phyloP scores from a whole-genome alignment of 495 filamentous ascomycete species.

The Alectoria sarmentosa region DNA sequence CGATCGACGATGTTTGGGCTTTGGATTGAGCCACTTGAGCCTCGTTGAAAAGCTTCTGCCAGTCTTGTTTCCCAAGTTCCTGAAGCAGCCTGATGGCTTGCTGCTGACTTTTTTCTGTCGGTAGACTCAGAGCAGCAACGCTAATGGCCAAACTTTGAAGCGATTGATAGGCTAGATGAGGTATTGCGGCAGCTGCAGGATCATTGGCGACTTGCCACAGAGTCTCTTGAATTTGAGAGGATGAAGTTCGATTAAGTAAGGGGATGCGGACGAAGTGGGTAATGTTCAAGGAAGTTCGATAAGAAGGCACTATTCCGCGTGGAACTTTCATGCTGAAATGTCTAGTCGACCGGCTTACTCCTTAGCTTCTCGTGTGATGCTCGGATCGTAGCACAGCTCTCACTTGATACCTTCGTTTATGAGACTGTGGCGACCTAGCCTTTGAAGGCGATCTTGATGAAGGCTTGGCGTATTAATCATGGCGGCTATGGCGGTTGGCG shows the following conservation, averaged over 20 bases:
- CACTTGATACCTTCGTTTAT: no score
- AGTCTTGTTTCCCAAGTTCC: not conserved
- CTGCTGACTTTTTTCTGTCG: not conserved
- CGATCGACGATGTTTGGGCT: not conserved
- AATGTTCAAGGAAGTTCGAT: no score
- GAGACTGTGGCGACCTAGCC: no score
- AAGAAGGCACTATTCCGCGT: no score
- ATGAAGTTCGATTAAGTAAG: not conserved
- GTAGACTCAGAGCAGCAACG: not conserved
- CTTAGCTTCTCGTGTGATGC: no score
- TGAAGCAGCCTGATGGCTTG: not conserved
- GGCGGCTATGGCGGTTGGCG: no score
- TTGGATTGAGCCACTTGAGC: not conserved
- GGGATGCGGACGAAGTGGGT: not conserved
- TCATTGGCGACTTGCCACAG: not conserved
- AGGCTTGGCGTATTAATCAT: no score
- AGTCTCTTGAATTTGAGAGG: not conserved
- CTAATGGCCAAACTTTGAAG: not conserved
- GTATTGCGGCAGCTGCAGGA: not conserved
- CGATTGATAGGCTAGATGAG: not conserved
- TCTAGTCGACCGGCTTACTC: no score
- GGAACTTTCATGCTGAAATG: no score
- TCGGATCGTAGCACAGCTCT: no score
- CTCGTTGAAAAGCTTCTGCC: not conserved
- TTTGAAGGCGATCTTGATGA: no score